Evolutionary conservation across 148 eudicot species (phyloP).

Genomic region (Salicornia ramosissima): DNA sequence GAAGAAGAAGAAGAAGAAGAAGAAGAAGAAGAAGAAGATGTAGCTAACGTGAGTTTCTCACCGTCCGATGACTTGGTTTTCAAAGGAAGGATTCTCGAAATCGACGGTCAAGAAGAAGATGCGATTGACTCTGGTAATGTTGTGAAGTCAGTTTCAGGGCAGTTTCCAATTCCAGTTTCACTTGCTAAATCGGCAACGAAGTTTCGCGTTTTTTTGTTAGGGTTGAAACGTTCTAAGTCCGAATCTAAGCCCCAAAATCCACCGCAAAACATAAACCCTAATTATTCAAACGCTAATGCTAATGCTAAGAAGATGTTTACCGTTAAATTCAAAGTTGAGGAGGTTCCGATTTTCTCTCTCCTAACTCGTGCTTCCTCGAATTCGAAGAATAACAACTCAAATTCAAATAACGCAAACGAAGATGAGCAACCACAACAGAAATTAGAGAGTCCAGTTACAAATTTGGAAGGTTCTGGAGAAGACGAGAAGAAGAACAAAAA

Average conservation of each 20-base stretch:
- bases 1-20: constrained; percentile 20
- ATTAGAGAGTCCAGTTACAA: background rate
- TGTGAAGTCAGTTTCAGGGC: constrained; percentile 22
- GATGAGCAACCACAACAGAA: background rate
- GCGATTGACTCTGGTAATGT: constrained; percentile 3
- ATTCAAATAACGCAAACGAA: background rate
- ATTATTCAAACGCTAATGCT: background rate
- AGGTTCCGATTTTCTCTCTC: constrained; percentile 51
- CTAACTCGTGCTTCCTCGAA: constrained; percentile 38
- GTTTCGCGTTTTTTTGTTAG: constrained; percentile 55
- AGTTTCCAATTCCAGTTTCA: constrained; percentile 25
- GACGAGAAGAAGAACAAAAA: constrained; percentile 37
- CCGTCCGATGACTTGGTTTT: constrained; percentile 61
- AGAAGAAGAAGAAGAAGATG: constrained; percentile 18
- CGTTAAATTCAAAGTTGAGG: constrained; percentile 51
- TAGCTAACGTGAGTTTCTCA: constrained; percentile 30
- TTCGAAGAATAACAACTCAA: constrained; percentile 22
- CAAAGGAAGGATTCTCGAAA: constrained; percentile 40
- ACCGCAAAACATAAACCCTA: background rate
- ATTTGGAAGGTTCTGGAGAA: constrained; percentile 9
- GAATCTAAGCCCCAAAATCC: constrained; percentile 14
- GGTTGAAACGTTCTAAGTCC: constrained; percentile 51
- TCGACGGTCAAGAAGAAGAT: constrained; percentile 33
- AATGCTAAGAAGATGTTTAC: constrained; percentile 34
- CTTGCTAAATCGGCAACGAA: constrained; percentile 49